These are phyloP conservation scores for Penicillium sp. DNA, from an alignment of 2,329 filamentous ascomycete species.

Conservation along the genomic window DNA sequence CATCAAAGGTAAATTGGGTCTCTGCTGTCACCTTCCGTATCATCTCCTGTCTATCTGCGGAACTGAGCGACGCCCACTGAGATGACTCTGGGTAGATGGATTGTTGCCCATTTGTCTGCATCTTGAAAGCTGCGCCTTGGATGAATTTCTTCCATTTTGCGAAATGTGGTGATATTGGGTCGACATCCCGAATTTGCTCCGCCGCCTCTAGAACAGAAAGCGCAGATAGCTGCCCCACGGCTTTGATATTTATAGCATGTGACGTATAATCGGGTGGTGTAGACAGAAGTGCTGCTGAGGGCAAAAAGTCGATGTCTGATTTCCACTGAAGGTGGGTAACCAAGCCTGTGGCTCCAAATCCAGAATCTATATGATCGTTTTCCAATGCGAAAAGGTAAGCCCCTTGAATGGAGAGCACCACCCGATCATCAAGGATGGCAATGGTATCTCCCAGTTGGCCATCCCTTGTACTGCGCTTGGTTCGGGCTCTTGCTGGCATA, in stretches of 20 bases:
- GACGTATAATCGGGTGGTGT: not conserved
- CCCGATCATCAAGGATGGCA: not conserved
- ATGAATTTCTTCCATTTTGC: constrained; percentile 4
- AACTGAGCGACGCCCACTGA: not conserved
- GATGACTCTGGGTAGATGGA: not conserved
- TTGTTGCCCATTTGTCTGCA: not conserved
- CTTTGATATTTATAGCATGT: not conserved
- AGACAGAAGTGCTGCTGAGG: not conserved
- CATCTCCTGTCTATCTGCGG: not conserved
- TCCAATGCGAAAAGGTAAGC: constrained; percentile 3
- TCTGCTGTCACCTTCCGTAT: not conserved
- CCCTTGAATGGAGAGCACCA: not conserved
- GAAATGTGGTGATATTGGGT: not conserved
- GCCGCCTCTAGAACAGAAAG: constrained; percentile 3
- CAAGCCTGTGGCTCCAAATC: not conserved
- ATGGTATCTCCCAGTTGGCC: not conserved
- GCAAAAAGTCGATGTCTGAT: not conserved
- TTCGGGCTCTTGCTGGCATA: not conserved
- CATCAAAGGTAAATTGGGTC: constrained; percentile 4
- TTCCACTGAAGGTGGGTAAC: constrained; percentile 5
- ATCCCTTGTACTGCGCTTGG: not conserved
- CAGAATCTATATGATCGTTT: not conserved
- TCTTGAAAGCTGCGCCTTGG: not conserved
- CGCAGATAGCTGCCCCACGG: not conserved
- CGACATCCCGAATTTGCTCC: not conserved